Evolutionary conservation across 345 rosid genomes (phyloP), one percentile per base, ranked within the genome.

Genomic region (Pelargonium nanum): DNA sequence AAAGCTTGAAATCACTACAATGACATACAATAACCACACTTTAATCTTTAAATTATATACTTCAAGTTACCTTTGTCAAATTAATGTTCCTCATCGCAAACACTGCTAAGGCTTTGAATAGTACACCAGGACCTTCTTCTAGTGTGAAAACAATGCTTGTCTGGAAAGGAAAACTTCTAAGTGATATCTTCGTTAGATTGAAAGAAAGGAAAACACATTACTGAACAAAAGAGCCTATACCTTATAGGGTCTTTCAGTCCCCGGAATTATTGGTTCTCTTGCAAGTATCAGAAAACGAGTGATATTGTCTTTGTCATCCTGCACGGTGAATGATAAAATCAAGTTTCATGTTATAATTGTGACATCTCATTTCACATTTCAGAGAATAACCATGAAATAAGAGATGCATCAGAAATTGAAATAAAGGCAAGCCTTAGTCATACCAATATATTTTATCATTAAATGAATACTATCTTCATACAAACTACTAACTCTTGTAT

Each of bases 41-140:
- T 5, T 5, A 30, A 30, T 5, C 6, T 3, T 30, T 30, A 45
- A 21, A 60, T n/a, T n/a, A 25, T 12, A 57, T 6, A 50, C 32
- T 48, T 52, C 21, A 26, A 56, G 57, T 63, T 72, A 80, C 95
- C 88, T 89, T 89, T n/a, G 88, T 74, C 75, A 93, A 79, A 78
- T 71, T 81, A 70, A 93, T 93, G 80, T 72, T 75, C 78, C 99
- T 80, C 71, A 81, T 65, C 34, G 97, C 84, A 78, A 93, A 93
- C 62, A 85, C 99, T 24, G 97, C 88, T 66, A 93, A 77, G 53
- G 96, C 99, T 70, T 87, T 87, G 75, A 89, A 87, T 64, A 93
- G 80, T 71, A 83, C 64, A 20, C 97, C 99, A 15, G 96, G 90
- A 61, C 99, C 99, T 77, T 89, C 96, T 71, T 89, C 97, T n/a